A percentile compares a stretch with the other conserved stretches of the same genome.
phyloP scores from a whole-genome alignment of 2,329 filamentous ascomycete genomes.

The Fusarium siculi region DNA sequence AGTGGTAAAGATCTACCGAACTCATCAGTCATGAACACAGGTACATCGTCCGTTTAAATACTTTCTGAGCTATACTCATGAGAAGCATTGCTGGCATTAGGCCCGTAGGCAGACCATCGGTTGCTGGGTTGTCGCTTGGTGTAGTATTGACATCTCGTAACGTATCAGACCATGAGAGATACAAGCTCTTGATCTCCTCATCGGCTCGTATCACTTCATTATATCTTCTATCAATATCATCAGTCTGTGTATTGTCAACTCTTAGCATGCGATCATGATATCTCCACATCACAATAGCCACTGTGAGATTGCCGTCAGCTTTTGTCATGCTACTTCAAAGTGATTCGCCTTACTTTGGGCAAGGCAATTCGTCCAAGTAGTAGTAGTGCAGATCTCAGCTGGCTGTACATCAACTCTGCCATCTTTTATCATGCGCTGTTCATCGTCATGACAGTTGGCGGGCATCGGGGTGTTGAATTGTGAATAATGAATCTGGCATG shows the following conservation, averaged over 20 bases:
- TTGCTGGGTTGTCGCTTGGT: neutral
- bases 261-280: neutral
- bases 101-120: neutral
- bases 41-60: too few relatives aligned
- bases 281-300: neutral
- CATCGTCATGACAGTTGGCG: neutral
- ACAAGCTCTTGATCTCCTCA: neutral
- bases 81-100: conserved; percentile 12
- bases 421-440: neutral
- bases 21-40: too few relatives aligned
- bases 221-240: neutral
- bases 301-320: neutral
- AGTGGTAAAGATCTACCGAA: neutral
- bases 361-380: neutral
- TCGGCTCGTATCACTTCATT: neutral
- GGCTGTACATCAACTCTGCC: neutral
- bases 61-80: conserved; percentile 2
- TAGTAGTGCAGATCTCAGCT: neutral
- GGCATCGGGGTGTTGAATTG: neutral
- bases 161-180: neutral
- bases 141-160: neutral
- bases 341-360: neutral
- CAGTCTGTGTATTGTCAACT: rapidly evolving
- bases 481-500: neutral
- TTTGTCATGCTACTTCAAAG: rapidly evolving